Conservation (phyloP, 148 eudicot genomes). For the Rhododendron henanense region DNA sequence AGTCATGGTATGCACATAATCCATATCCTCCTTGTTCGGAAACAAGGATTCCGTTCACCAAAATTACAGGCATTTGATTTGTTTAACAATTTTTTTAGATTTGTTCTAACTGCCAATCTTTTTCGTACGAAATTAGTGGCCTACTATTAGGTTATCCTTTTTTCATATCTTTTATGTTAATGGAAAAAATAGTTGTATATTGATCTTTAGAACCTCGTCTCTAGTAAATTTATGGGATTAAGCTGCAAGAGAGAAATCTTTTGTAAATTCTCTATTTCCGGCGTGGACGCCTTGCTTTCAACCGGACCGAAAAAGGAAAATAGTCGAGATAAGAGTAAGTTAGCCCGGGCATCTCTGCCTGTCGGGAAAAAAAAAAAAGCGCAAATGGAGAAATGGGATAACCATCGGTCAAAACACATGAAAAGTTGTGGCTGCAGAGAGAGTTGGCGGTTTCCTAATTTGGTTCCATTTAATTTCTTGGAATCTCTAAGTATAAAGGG, state of each 20-base stretch:
- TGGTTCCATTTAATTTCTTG: background rate
- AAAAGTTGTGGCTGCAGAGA: background rate
- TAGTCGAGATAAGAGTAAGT: no score
- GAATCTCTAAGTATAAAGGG: background rate
- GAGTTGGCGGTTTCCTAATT: background rate
- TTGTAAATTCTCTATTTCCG: no score
- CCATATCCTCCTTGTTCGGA: background rate
- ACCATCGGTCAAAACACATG: background rate
- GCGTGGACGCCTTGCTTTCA: no score
- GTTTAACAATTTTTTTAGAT: background rate
- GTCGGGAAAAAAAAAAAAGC: no score
- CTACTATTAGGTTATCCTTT: background rate
- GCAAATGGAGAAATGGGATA: background rate
- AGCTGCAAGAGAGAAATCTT: no score
- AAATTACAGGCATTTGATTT: background rate
- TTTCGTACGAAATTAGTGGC: background rate
- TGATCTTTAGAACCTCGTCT: background rate
- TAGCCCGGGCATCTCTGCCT: fast-evolving
- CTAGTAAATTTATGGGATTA: background rate
- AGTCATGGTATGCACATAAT: background rate
- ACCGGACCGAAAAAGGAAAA: no score
- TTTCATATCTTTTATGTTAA: background rate
- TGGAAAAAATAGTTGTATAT: background rate
- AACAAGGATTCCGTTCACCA: background rate
- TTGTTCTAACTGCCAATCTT: background rate